These are phyloP conservation scores for Pythium dissotocum DNA, from an alignment of 352 stramenopile genomes.

Conservation along the genomic window DNA sequence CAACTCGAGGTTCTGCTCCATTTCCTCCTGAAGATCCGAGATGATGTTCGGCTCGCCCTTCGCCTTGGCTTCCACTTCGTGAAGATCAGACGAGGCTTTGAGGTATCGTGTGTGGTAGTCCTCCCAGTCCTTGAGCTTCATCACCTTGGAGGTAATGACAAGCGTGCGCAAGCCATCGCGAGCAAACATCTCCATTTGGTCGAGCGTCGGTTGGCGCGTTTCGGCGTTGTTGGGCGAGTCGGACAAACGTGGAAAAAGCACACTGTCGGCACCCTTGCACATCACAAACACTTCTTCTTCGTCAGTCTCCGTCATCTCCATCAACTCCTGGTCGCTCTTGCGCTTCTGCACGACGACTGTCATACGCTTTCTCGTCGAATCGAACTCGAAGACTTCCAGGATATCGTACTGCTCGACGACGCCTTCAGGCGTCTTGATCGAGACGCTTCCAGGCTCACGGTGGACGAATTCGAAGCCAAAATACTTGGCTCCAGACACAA, in stretches of 20 bases:
- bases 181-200: conserved; percentile 82
- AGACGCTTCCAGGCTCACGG: conserved; percentile 68
- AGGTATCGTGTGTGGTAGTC: conserved; percentile 73
- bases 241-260: conserved; percentile 80
- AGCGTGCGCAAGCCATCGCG: conserved; percentile 88
- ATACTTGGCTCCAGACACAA: conserved; percentile 85
- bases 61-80: conserved; percentile 71
- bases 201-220: conserved; percentile 48
- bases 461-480: conserved; percentile 85
- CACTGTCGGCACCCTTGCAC: conserved; percentile 81
- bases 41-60: conserved; percentile 64
- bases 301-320: conserved; percentile 62
- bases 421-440: conserved; percentile 60
- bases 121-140: conserved; percentile 63
- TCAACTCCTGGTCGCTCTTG: conserved; percentile 70
- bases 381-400: conserved; percentile 94
- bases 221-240: conserved; percentile 41
- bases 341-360: conserved; percentile 77
- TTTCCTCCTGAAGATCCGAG: conserved; percentile 66
- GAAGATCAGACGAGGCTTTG: conserved; percentile 52
- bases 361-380: conserved; percentile 88
- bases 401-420: conserved; percentile 84
- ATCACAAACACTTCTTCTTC: conserved; percentile 78
- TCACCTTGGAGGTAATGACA: conserved; percentile 70
- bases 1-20: conserved; percentile 78